Base-by-base conservation (phyloP, 2,329 filamentous ascomycete species). In the Alternaria angustiovoidea region DNA sequence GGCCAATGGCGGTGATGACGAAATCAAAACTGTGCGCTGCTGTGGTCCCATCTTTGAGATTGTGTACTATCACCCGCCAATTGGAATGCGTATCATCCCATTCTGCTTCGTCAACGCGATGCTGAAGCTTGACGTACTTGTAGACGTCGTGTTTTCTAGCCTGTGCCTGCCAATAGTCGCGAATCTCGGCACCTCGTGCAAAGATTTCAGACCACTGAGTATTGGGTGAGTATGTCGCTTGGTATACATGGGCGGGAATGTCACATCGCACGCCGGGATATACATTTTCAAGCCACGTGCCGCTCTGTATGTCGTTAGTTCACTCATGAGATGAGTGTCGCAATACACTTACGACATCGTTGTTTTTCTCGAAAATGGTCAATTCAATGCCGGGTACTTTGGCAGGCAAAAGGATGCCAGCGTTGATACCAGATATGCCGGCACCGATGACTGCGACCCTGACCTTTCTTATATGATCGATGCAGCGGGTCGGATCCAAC, bases 351-450 rank as follows among this genome's bases (percentile, higher is more conserved):
- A 69, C 73, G 11, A 75, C 66, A 44, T 75, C 72, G 87, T 0
- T 83, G 86, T 59, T 75, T 61, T 79, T 78, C 62, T 84, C 82
- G 54, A 79, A 84, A 16, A 84, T 80, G 1, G 75, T 74, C 24
- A 93, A 76, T 44, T 90, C 79, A 48, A 92, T 85, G 0, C 85
- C 84, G 0, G 90, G 90, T 0, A 93, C 86, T 64, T 93, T 93
- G 9, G 80, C 84, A 0, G 89, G 90, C 1, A 93, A 79, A 8
- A 92, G 76, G 7, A 88, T 82, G 0, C 89, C 90, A 1, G 90
- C 87, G 5, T 85, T 84, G 36, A 91, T 83, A 3, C 89, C 89
- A 0, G 87, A 77, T 0, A 91, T 76, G 0, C 89, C 89, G 8
- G 87, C 88, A 1, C 89, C 89, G 32, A 91, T 85, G 0, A 91